Evolutionary conservation across 306 rosid species (phyloP).

Genomic region (Begonia peltatifolia): DNA sequence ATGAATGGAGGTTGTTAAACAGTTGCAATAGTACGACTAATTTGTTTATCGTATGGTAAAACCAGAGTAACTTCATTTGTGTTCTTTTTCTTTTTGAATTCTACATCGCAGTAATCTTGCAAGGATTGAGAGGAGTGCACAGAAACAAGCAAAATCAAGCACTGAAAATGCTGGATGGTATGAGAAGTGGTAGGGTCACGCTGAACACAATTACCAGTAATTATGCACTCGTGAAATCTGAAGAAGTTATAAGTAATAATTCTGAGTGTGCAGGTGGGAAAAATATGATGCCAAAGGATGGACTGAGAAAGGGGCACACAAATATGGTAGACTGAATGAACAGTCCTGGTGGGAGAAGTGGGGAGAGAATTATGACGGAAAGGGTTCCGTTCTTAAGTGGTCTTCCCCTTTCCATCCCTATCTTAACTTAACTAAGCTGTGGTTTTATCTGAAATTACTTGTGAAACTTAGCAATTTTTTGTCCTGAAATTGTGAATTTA

Average conservation of each 20-base stretch:
- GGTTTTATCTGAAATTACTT: too few species aligned
- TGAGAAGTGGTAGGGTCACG: slow-evolving; percentile 71
- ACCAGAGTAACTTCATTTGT: too few species aligned
- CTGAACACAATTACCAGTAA: not conserved
- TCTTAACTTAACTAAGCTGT: too few species aligned
- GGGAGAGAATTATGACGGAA: slow-evolving; percentile 96
- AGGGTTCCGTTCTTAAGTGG: slow-evolving; percentile 98
- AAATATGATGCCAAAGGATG: slow-evolving; percentile 95
- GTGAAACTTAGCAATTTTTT: too few species aligned
- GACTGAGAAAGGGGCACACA: slow-evolving; percentile 97
- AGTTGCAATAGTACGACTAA: too few species aligned
- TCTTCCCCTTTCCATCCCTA: slow-evolving; percentile 4
- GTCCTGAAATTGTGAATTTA: too few species aligned
- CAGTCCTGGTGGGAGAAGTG: slow-evolving; percentile 99
- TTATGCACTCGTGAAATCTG: too few species aligned
- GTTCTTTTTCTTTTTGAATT: not conserved
- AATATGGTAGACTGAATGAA: slow-evolving; percentile 90
- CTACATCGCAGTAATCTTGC: slow-evolving; percentile 59
- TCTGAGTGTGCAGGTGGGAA: slow-evolving; percentile 72
- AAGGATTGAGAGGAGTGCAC: slow-evolving; percentile 94
- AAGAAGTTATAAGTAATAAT: too few species aligned
- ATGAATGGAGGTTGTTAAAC: slow-evolving; percentile 74
- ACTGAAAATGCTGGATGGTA: slow-evolving; percentile 96
- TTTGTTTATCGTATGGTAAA: too few species aligned
- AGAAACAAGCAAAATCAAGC: slow-evolving; percentile 93